phyloP scores from a whole-genome alignment of 177 flowering plant species.

The Vitis hybrid region DNA sequence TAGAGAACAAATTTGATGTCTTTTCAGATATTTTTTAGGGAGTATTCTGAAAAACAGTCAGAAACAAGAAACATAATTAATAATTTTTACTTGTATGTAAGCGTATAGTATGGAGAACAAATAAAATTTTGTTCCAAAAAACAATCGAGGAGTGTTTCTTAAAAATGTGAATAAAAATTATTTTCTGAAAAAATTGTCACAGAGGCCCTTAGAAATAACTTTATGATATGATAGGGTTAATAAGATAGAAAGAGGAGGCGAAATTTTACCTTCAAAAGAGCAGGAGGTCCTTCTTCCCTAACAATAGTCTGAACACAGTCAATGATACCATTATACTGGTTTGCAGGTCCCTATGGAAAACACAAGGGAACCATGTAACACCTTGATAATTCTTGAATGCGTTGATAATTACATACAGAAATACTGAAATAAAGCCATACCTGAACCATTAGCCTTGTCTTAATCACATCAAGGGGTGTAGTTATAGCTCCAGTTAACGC shows the following conservation, averaged over 20 bases:
- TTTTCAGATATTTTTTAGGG: neutral
- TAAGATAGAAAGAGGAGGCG: neutral
- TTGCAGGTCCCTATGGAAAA: slow-evolving; percentile 65
- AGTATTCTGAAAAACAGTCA: too few species aligned
- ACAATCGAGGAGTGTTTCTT: too few species aligned
- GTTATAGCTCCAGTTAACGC: slow-evolving; percentile 94
- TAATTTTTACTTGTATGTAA: too few species aligned
- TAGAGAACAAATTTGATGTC: too few species aligned
- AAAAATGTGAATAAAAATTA: neutral
- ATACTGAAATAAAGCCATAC: slow-evolving; percentile 27
- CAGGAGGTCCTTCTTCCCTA: slow-evolving; percentile 87
- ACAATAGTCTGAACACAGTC: slow-evolving; percentile 86
- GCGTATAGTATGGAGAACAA: neutral
- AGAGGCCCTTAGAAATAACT: neutral
- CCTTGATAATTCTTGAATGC: too few species aligned
- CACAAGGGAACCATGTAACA: neutral
- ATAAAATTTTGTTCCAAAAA: too few species aligned
- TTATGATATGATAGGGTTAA: neutral
- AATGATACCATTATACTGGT: slow-evolving; percentile 81
- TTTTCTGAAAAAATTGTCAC: neutral
- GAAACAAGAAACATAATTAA: too few species aligned
- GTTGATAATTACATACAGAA: too few species aligned
- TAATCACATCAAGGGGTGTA: slow-evolving; percentile 96
- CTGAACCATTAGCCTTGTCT: slow-evolving; percentile 97
- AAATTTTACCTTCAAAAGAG: slow-evolving; percentile 78